Base-by-base conservation (phyloP, 2,329 filamentous ascomycete genomes). In the Pezizomycotina sp. region DNA sequence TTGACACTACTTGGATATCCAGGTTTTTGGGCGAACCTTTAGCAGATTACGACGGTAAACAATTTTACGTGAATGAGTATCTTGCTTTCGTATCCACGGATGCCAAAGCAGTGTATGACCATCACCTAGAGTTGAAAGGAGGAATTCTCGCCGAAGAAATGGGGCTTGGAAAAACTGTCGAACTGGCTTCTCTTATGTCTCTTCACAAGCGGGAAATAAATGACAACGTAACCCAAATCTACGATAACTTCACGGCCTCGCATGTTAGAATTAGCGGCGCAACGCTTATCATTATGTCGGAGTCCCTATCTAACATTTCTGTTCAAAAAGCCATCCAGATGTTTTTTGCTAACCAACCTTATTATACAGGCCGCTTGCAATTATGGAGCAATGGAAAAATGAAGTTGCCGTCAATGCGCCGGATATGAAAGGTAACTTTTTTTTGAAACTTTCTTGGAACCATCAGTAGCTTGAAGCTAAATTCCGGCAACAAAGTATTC, bases 131-230 rank as follows among this genome's bases (percentile, higher is more conserved):
- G 10, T 39, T 63, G 2, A 56, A 51, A 22, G 72, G 72, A 2
- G 77, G 77, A 0, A 74, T 82, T 30, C 59, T 86, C 4, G 72
- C 77, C 0, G 79, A 86, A 51, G 79, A 86, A 55, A 86, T 86
- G 79, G 79, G 79, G 0, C 60, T 86, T 1, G 79, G 79, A 1
- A 86, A 86, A 55, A 86, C 79, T 0, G 62, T 84, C 3, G 80
- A 86, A 56, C 62, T 80, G 2, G 69, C 83, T 27, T 66, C 74
- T 3, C 60, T 86, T 7, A 68, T 83, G n/a, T 60, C 70, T 5
- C 59, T 77, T 15, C 71, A 86, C 51, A 60, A 55, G 24, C 65
- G 68, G 19, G 38, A 47, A 5, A 39, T 44, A 21, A 34, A 5
- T 20, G 47, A 13, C 6, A 38, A 32, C 12, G 15, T 29, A n/a